Evolutionary conservation across 1,284 basidiomycete species (phyloP), one percentile per base, ranked within the genome.

Genomic region (Boletus semigastroideus): DNA sequence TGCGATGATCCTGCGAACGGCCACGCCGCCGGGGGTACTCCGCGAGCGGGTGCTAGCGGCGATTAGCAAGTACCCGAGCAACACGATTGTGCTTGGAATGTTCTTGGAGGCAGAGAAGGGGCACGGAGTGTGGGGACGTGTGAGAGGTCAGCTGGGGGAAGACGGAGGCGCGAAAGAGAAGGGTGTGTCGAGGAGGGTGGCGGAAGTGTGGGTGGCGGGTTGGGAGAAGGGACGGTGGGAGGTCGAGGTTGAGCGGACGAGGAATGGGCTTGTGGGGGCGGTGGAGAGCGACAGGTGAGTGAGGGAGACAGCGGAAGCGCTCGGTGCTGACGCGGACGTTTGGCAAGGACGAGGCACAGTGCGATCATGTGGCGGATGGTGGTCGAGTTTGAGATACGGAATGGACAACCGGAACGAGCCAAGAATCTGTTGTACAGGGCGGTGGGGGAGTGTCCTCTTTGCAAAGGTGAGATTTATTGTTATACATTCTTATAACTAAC

Each of bases 361-460:
- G 66, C 82, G 10, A 73, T 84, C 31, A 60, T 96, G 20, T 96
- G 94, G 93, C 78, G 82, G 33, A 71, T 93, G 14, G 90, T 82
- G 58, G 78, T 95, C 57, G 90, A 94, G 64, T 87, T 96, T 57
- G 93, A 96, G 75, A 80, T 89, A 34, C 78, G 81, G 45, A 77
- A 78, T 45, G 82, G 80, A 1, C 72, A 86, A 49, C 62, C 80
- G 33, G 66, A 78, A 51, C 74, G 77, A 30, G 94, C 91, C 5
- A 95, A 95, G 70, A 80, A 79, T 49, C 67, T 95, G 42, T 72
- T 94, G 20, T 92, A 87, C 65, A 80, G 89, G 42, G 93, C 93
- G 0, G 77, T 95, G 16, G 77, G 79, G n/a, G 86, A 90, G 63
- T 93, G 91, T 65, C 90, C 91, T 1, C 74, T 91, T 53, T 76